These are phyloP conservation scores for Ogataea minuta DNA, from an alignment of 805 yeast species.

Conservation along the genomic window DNA sequence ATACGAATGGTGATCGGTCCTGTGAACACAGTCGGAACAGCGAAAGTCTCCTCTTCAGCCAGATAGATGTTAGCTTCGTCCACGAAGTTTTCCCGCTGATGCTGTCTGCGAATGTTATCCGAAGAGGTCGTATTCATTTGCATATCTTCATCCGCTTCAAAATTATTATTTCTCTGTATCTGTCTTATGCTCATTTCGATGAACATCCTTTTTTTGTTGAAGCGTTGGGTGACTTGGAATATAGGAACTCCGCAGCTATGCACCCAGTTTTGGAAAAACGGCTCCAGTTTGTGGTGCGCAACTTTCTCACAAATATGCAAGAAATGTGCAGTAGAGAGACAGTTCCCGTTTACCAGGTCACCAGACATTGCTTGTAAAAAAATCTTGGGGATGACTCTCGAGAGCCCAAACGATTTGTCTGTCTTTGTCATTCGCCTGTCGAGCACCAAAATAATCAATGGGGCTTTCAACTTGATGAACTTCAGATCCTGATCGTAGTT, in stretches of 20 bases:
- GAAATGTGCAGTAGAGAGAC: conserved; percentile 78
- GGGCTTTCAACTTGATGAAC: conserved; percentile 77
- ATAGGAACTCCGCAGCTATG: conserved; percentile 85
- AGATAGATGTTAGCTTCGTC: conserved; percentile 42
- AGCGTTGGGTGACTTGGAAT: conserved; percentile 84
- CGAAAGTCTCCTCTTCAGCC: conserved; percentile 43
- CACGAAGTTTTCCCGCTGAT: conserved; percentile 40
- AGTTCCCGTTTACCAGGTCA: conserved; percentile 73
- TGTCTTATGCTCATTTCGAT: conserved; percentile 94
- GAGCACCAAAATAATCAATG: conserved; percentile 76
- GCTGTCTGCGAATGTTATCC: conserved; percentile 16
- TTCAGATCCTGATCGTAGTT: conserved; percentile 53
- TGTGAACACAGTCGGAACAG: conserved; percentile 56
- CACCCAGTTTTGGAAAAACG: conserved; percentile 92
- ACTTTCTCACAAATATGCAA: conserved; percentile 95
- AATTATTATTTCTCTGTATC: conserved; percentile 60
- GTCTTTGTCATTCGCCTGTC: conserved; percentile 95
- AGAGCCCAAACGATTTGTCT: conserved; percentile 88
- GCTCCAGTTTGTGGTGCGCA: conserved; percentile 76
- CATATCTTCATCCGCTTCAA: conserved; percentile 19
- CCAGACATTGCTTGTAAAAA: conserved; percentile 95
- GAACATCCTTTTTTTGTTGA: conserved; percentile 90
- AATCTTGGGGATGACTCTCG: conserved; percentile 87
- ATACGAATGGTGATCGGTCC: conserved; percentile 97
- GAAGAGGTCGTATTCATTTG: conserved; percentile 12